Base-by-base conservation (phyloP, 495 filamentous ascomycete genomes). In the Penicillium chermesinum region DNA sequence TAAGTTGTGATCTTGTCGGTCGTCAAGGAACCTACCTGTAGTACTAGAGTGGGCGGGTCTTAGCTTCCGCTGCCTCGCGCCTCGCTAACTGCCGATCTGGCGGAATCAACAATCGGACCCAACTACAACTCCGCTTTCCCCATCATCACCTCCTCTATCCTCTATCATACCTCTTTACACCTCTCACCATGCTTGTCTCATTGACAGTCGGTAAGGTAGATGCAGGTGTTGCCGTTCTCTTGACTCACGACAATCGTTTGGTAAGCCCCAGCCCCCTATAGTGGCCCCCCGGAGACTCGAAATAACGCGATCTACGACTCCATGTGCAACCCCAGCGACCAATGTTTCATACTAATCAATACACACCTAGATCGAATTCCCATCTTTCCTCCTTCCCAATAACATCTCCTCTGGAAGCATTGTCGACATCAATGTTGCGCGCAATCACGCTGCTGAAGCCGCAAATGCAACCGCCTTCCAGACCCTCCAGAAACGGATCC, bases 151-250 rank as follows among this genome's bases (percentile, higher is more conserved):
- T 42, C 35, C 19, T 15, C n/a, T 21, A n/a, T n/a, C n/a, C n/a
- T 19, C 37, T 15, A 38, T 30, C 18, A 9, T 27, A 13, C 4
- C 25, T 39, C 19, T 52, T 30, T 40, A 38, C 12, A 33, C 9
- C 7, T 20, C 35, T 49, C 57, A 80, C 54, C 16, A 98, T 97
- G 94, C 75, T 98, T 56, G 85, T 98, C 74, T 97, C 93, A 38
- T 82, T 98, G 63, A 98, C 93, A 36, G 94, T 98, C 64, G 93
- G 93, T 73, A 98, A 98, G 75, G 93, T 98, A 69, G 93, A 98
- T 67, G 93, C 93, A 57, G 93, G 93, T 67, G 90, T 98, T 58
- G 94, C 93, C 39, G 94, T 98, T 45, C 82, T 98, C 44, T 78
- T 98, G 48, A 98, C 93, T 32, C 86, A 95, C 58, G 93, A 98